Percentiles rank a stretch among this genome's conserved stretches.
These are phyloP conservation scores for Fusarium sp. DNA, from an alignment of 2,329 filamentous ascomycete species.

Conservation along the genomic window DNA sequence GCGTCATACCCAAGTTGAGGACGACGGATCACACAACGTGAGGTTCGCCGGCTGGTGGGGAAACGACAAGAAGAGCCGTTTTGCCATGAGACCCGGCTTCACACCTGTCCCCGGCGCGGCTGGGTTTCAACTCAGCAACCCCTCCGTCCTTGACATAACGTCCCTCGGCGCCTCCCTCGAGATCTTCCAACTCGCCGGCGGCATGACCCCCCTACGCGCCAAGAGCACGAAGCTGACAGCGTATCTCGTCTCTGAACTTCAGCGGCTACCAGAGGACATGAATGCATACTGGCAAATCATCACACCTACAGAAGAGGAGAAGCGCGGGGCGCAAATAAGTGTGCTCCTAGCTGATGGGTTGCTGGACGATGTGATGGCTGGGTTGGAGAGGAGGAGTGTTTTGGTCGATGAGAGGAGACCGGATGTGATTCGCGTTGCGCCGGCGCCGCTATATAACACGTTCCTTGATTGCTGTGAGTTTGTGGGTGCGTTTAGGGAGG, in stretches of 20 bases:
- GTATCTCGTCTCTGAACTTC: constrained; percentile 74
- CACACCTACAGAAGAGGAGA: constrained; percentile 69
- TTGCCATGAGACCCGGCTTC: constrained; percentile 81
- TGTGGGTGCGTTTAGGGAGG: constrained; percentile 42
- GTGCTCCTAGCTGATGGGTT: constrained; percentile 71
- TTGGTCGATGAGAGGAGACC: constrained; percentile 84
- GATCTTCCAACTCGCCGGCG: constrained; percentile 62
- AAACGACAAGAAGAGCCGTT: constrained; percentile 73
- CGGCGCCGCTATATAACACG: constrained; percentile 81
- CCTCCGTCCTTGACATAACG: constrained; percentile 74
- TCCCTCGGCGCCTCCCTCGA: constrained; percentile 75
- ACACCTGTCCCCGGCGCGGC: constrained; percentile 76
- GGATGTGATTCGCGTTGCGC: constrained; percentile 81
- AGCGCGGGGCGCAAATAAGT: constrained; percentile 81
- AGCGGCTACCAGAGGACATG: constrained; percentile 40
- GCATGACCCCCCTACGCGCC: constrained; percentile 66
- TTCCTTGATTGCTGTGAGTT: constrained; percentile 66
- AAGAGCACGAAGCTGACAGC: constrained; percentile 68
- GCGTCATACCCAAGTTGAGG: constrained; percentile 65
- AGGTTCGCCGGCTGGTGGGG: constrained; percentile 86
- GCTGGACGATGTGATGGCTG: constrained; percentile 69
- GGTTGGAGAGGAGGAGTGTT: constrained; percentile 71
- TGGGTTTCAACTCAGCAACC: constrained; percentile 83
- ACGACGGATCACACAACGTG: constrained; percentile 60
- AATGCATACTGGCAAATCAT: constrained; percentile 63